A percentile compares a stretch with the other conserved stretches of the same genome.
Evolutionary conservation across 1,139 yeast species (phyloP).

Genomic region (Suhomyces anneliseae): DNA sequence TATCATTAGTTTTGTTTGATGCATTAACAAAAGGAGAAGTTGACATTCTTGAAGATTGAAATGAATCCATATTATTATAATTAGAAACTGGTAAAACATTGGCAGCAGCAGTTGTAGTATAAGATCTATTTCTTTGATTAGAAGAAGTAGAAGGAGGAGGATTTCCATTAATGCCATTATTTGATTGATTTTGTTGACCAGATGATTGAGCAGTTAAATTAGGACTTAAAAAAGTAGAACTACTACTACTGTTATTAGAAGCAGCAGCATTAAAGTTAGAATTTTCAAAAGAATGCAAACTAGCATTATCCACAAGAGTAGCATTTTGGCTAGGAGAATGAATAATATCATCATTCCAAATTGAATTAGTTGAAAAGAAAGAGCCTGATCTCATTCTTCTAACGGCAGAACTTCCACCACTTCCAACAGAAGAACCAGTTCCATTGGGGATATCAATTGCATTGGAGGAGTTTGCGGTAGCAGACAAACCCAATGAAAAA

Average conservation of each 20-base stretch:
- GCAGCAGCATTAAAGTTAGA: slow-evolving; percentile 8
- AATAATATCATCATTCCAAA: slow-evolving; percentile 46
- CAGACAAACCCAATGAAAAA: slow-evolving; percentile 23
- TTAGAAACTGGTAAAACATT: slow-evolving; percentile 15
- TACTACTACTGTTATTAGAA: slow-evolving; percentile 19
- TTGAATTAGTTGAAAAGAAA: slow-evolving; percentile 44
- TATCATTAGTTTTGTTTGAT: slow-evolving; percentile 26
- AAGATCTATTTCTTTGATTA: slow-evolving; percentile 43
- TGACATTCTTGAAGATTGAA: slow-evolving; percentile 14
- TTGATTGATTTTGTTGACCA: slow-evolving; percentile 3
- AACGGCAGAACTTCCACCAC: slow-evolving; percentile 7
- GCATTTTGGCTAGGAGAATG: slow-evolving; percentile 19
- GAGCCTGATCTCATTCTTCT: slow-evolving; percentile 46
- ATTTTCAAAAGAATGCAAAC: slow-evolving; percentile 18
- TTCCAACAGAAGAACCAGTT: slow-evolving; percentile 4
- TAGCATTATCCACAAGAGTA: slow-evolving; percentile 16
- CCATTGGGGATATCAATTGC: slow-evolving; percentile 22
- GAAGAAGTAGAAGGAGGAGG: slow-evolving; percentile 2
- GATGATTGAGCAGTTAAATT: slow-evolving; percentile 28
- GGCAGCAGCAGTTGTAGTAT: slow-evolving; percentile 48
- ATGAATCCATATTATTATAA: slow-evolving; percentile 14
- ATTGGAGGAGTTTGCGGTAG: slow-evolving; percentile 17
- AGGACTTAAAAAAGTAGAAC: slow-evolving; percentile 33
- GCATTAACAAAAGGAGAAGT: slow-evolving; percentile 17
- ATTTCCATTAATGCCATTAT: slow-evolving; percentile 1